Conservation (phyloP, 495 filamentous ascomycete species). For the Aspergillus ellipticus region DNA sequence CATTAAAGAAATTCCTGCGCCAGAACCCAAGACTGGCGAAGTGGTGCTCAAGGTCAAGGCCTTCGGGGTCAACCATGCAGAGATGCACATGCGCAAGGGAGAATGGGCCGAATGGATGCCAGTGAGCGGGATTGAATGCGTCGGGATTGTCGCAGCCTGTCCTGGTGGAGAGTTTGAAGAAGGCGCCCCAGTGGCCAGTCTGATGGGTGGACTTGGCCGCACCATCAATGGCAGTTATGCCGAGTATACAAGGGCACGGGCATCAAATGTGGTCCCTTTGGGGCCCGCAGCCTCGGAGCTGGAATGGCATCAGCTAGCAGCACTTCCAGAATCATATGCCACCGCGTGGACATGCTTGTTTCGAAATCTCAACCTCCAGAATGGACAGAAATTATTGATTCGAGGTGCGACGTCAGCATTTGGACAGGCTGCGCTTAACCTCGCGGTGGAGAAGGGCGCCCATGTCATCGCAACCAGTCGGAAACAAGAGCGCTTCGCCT, state of each 20-base stretch:
- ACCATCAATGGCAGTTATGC: conserved; percentile 39
- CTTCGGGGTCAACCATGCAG: conserved; percentile 49
- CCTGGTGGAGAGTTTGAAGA: conserved; percentile 30
- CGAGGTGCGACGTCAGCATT: conserved; percentile 43
- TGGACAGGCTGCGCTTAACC: conserved; percentile 41
- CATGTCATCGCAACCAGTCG: conserved; percentile 40
- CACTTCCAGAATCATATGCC: conserved; percentile 40
- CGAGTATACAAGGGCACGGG: conserved; percentile 32
- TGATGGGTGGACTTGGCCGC: conserved; percentile 46
- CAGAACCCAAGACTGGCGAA: conserved; percentile 25
- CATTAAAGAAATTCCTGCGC: conserved; percentile 31
- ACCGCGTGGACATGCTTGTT: conserved; percentile 46
- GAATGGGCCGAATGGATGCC: conserved; percentile 47
- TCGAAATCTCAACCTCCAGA: conserved; percentile 28
- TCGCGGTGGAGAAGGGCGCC: conserved; percentile 38
- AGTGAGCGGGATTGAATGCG: conserved; percentile 46
- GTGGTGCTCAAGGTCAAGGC: conserved; percentile 39
- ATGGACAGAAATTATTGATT: conserved; percentile 35
- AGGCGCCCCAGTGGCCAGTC: conserved; percentile 33
- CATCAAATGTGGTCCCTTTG: conserved; percentile 34
- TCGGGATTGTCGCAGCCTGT: conserved; percentile 37
- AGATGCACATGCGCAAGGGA: conserved; percentile 50
- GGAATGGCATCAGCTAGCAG: conserved; percentile 40
- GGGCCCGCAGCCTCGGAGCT: conserved; percentile 17
- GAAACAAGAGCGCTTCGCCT: conserved; percentile 20